Conservation (phyloP, 2,329 filamentous ascomycete species). For the Dendrostoma leiphaemia region DNA sequence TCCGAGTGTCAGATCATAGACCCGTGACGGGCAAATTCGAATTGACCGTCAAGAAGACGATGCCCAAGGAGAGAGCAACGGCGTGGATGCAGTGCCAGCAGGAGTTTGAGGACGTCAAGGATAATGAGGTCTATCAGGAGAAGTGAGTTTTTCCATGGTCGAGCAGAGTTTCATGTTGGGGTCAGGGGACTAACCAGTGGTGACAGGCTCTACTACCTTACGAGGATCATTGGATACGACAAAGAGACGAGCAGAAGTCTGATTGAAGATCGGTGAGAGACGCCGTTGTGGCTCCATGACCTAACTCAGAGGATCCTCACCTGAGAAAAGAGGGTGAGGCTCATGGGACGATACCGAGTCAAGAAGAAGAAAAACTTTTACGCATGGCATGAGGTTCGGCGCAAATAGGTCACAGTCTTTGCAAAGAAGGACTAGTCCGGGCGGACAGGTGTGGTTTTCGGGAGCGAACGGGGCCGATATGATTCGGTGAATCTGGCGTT, state of each 20-base stretch:
- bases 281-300: not conserved
- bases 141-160: constrained; percentile 60
- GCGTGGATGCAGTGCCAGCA: constrained; percentile 73
- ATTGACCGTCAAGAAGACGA: constrained; percentile 80
- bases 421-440: not conserved
- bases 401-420: constrained; percentile 1
- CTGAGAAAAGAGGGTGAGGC: no score
- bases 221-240: constrained; percentile 53
- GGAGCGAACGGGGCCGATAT: not conserved
- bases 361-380: constrained; percentile 4
- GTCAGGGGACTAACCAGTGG: constrained; percentile 24
- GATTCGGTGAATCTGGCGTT: not conserved
- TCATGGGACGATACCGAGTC: not conserved
- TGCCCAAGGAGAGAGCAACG: constrained; percentile 60
- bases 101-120: constrained; percentile 70
- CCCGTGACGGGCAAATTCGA: constrained; percentile 86
- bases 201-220: constrained; percentile 49
- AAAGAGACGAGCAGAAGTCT: constrained; percentile 46
- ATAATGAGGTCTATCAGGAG: constrained; percentile 66
- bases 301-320: no score
- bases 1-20: constrained; percentile 86
- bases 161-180: not conserved
- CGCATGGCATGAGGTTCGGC: constrained; percentile 14
- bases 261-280: constrained; percentile 37
- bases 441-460: not conserved